These are phyloP conservation scores for Tuctoria greenei DNA, from an alignment of 176 grass and related monocot genomes.

Conservation along the genomic window DNA sequence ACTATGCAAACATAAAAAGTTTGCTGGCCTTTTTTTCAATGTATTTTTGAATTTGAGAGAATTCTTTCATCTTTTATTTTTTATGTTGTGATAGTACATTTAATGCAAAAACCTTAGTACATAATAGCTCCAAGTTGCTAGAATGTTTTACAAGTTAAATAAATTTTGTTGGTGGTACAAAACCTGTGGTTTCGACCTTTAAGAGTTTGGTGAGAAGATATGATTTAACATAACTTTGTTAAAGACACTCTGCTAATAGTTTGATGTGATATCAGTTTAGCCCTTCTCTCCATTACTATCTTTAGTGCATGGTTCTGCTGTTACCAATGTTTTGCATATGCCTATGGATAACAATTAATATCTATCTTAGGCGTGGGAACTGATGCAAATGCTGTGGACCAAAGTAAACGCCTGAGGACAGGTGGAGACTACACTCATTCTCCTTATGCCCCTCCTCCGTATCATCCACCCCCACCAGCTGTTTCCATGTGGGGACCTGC, in stretches of 20 bases:
- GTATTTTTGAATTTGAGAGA: background rate
- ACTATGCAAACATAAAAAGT: background rate
- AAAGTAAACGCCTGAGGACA: constrained; percentile 86
- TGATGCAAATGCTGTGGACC: constrained; percentile 78
- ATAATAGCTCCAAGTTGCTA: background rate
- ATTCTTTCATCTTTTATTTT: background rate
- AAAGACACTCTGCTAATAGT: background rate
- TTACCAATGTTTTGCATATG: background rate
- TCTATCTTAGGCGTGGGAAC: constrained; percentile 61
- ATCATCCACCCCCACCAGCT: constrained; percentile 78
- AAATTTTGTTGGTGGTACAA: background rate
- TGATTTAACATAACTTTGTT: background rate
- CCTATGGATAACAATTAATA: constrained; percentile 8
- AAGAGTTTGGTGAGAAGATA: background rate
- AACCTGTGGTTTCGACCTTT: background rate
- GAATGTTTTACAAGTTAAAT: background rate
- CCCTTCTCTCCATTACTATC: background rate
- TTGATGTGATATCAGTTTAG: background rate
- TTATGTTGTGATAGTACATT: background rate
- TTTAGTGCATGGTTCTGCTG: background rate
- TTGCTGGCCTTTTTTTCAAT: background rate
- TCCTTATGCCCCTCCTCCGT: constrained; percentile 75
- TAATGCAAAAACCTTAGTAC: background rate
- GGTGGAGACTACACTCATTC: constrained; percentile 83
- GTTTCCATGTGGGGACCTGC: constrained; percentile 83